Percentiles rank a stretch among this genome's conserved stretches.
Conservation (phyloP, 495 filamentous ascomycete genomes). For the Aspergillus hancockii region DNA sequence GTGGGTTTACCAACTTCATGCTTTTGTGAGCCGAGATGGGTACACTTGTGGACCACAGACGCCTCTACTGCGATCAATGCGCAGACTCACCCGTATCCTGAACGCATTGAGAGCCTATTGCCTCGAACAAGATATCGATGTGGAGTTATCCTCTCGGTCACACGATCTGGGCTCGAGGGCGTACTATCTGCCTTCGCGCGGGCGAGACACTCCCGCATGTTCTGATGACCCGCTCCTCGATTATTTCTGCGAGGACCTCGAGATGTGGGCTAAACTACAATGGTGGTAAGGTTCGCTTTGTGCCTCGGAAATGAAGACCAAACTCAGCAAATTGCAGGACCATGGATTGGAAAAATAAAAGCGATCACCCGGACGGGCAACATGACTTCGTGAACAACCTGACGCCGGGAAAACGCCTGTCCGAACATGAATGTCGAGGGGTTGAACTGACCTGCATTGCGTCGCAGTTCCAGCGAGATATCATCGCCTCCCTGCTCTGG, state of each 20-base stretch:
- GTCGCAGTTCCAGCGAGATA: neutral
- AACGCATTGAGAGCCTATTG: neutral
- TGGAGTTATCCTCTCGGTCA: neutral
- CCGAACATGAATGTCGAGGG: neutral
- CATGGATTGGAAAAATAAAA: neutral
- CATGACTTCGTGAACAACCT: neutral
- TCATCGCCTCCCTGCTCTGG: neutral
- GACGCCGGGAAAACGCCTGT: neutral
- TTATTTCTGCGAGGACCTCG: neutral
- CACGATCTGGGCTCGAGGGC: neutral
- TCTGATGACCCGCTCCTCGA: neutral
- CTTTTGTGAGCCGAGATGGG: neutral
- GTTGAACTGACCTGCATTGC: neutral
- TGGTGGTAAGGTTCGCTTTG: neutral
- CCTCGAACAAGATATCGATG: neutral
- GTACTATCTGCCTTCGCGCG: neutral
- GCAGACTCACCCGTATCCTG: neutral
- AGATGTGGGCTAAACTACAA: neutral
- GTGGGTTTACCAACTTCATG: neutral
- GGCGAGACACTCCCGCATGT: neutral
- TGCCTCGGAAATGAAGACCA: neutral
- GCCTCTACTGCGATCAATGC: neutral
- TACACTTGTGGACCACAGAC: neutral
- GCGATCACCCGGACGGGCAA: neutral
- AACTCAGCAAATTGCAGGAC: neutral